Percentiles rank a stretch among this genome's conserved stretches.
These are phyloP conservation scores for Chloranthus sessilifolius DNA, from an alignment of 164 flowering plant species.

Conservation along the genomic window DNA sequence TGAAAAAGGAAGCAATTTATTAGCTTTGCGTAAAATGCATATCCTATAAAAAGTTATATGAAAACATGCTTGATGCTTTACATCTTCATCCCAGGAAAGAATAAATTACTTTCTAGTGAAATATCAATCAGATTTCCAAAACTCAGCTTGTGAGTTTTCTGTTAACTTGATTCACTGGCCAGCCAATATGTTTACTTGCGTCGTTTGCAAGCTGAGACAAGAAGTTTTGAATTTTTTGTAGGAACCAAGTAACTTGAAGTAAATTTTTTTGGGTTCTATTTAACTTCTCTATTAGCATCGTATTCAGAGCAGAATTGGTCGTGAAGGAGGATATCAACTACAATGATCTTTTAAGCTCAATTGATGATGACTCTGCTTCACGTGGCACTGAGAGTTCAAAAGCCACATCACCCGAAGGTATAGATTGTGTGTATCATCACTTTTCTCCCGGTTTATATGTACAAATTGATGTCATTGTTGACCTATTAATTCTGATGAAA, in stretches of 20 bases:
- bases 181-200: neutral
- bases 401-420: conserved; percentile 27
- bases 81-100: too few relatives aligned
- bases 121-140: too few relatives aligned
- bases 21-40: too few relatives aligned
- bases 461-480: too few relatives aligned
- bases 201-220: neutral
- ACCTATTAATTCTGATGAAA: too few relatives aligned
- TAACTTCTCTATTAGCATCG: conserved; percentile 3
- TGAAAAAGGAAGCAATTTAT: too few relatives aligned
- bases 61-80: too few relatives aligned
- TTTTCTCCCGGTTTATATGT: too few relatives aligned
- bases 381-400: conserved; percentile 12
- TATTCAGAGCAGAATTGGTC: conserved; percentile 74
- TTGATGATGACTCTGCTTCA: conserved; percentile 24
- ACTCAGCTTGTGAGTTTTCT: too few relatives aligned
- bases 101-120: too few relatives aligned
- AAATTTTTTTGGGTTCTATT: neutral
- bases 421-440: too few relatives aligned
- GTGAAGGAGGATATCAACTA: conserved; percentile 76
- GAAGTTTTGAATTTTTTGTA: neutral
- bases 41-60: too few relatives aligned
- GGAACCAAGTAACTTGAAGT: neutral
- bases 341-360: conserved; percentile 72
- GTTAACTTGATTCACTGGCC: neutral